Evolutionary conservation across 192 early-diverging fungal genomes (phyloP), one percentile per base, ranked within the genome.

Genomic region (Diversispora epigaea): DNA sequence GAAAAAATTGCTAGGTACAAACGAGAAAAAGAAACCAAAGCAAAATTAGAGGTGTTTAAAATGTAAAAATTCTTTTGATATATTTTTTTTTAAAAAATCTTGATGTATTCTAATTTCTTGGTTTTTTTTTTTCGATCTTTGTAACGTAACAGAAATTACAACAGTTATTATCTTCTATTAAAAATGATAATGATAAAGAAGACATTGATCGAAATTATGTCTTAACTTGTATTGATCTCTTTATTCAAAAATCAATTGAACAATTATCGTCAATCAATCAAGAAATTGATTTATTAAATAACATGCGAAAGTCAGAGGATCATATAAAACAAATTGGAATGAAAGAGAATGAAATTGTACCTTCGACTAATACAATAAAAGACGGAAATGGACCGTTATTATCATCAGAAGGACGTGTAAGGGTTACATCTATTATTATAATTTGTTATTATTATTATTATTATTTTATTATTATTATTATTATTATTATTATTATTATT

Each of bases 1-100:
- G 89, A 84, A 56, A 93, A 96, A 76, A 91, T 94, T 79, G 89
- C 84, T 0, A 83, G 92, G 1, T 91, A 86, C 68, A 91, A 92
- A 65, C 83, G 93, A 39, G 95, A 97, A 77, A 90, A 92, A 77
- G 87, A 85, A 22, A 77, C 87, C n/a, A 87, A 86, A 74, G 79
- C 84, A 44, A 82, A 83, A 61, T 82, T 92, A 45, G 79, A 87
- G 44, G 80, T 32, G 25, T 32, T 32, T 32, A 32, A 32, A 32
- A 32, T 32, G 25, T 82, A 49, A 49, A 47, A 12, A 17, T 21
- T 65, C 41, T 43, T 67, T 45, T 49, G 21, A 10, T 7, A 22
- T 25, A 5, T 8, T 10, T 14, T 15, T 19, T 67, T 6, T 10
- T 6, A 63, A 11, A n/a, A 41, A 43, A 5, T 11, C 17, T 40